Evolutionary conservation across 1,284 basidiomycete species (phyloP).

Genomic region (Ceratorhiza oryzae-sativae): DNA sequence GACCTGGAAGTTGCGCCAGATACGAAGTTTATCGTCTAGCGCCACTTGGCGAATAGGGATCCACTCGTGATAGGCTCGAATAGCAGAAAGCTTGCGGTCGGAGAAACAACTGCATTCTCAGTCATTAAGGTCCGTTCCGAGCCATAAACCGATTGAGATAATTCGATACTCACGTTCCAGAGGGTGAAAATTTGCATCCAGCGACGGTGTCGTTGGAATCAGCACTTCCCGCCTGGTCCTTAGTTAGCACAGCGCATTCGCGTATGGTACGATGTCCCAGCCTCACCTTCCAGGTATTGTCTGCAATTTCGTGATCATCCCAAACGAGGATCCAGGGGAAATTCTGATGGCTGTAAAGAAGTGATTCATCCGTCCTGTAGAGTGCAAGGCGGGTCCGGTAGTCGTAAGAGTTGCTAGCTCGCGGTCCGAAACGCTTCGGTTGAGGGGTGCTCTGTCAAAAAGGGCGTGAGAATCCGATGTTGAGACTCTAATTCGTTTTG

Average conservation of each 20-base stretch:
- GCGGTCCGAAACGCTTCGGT: slow-evolving; percentile 58
- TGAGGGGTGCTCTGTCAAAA: slow-evolving; percentile 55
- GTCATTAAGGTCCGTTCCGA: slow-evolving; percentile 25
- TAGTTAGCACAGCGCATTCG: background rate
- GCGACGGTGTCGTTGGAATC: slow-evolving; percentile 65
- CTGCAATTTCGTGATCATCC: slow-evolving; percentile 71
- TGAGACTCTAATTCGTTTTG: background rate
- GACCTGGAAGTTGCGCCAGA: slow-evolving; percentile 72
- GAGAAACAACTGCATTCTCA: slow-evolving; percentile 54
- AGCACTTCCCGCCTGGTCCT: slow-evolving; percentile 59
- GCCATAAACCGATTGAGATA: slow-evolving; percentile 40
- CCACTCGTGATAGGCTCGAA: slow-evolving; percentile 73
- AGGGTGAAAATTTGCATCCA: slow-evolving; percentile 64
- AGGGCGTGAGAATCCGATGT: slow-evolving; percentile 4
- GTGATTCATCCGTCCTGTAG: slow-evolving; percentile 64
- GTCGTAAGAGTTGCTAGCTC: slow-evolving; percentile 68
- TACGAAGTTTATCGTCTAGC: slow-evolving; percentile 65
- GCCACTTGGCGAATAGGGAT: slow-evolving; percentile 72
- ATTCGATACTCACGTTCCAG: slow-evolving; percentile 55
- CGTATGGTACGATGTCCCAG: no score
- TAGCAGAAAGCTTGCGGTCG: slow-evolving; percentile 67
- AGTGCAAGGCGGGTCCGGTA: slow-evolving; percentile 67
- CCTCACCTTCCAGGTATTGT: slow-evolving; percentile 63
- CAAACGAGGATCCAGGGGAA: slow-evolving; percentile 68
- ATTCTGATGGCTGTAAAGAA: slow-evolving; percentile 59